A percentile compares a stretch with the other conserved stretches of the same genome.
Evolutionary conservation across 306 rosid genomes (phyloP).

Genomic region (Cucurbita pepo): DNA sequence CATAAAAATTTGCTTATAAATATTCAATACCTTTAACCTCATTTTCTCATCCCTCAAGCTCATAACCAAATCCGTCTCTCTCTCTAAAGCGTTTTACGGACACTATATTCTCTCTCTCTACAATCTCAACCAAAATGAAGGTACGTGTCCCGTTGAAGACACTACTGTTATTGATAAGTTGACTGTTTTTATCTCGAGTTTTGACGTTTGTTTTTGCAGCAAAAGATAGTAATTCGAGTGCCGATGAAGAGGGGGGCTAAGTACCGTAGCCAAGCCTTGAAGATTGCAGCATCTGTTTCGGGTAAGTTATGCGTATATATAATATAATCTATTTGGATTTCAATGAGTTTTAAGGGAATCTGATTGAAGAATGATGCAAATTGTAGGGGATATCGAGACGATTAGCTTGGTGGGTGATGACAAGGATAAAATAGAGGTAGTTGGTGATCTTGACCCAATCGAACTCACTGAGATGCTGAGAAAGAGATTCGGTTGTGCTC

Average conservation of each 20-base stretch:
- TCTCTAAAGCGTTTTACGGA: background rate
- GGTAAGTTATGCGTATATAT: conserved; percentile 4
- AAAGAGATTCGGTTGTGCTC: conserved; percentile 20
- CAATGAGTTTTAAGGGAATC: too few species aligned
- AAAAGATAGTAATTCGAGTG: conserved; percentile 35
- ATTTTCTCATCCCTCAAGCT: background rate
- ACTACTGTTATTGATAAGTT: background rate
- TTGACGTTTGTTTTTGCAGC: conserved; percentile 13
- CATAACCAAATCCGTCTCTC: background rate
- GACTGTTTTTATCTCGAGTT: too few species aligned
- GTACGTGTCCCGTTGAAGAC: background rate
- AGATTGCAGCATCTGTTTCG: conserved; percentile 24
- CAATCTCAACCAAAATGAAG: background rate
- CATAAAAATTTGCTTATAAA: background rate
- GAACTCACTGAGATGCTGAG: conserved; percentile 22
- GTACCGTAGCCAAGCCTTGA: background rate
- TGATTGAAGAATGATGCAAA: background rate
- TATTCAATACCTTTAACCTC: background rate
- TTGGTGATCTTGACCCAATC: conserved; percentile 31
- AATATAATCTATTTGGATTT: too few species aligned
- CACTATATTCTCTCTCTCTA: background rate
- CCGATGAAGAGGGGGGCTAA: conserved; percentile 20
- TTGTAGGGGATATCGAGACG: conserved; percentile 5
- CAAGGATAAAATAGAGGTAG: conserved; percentile 22
- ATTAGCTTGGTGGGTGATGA: conserved; percentile 1